Base-by-base conservation (phyloP, 2,329 filamentous ascomycete species). In the Coniella vitis region DNA sequence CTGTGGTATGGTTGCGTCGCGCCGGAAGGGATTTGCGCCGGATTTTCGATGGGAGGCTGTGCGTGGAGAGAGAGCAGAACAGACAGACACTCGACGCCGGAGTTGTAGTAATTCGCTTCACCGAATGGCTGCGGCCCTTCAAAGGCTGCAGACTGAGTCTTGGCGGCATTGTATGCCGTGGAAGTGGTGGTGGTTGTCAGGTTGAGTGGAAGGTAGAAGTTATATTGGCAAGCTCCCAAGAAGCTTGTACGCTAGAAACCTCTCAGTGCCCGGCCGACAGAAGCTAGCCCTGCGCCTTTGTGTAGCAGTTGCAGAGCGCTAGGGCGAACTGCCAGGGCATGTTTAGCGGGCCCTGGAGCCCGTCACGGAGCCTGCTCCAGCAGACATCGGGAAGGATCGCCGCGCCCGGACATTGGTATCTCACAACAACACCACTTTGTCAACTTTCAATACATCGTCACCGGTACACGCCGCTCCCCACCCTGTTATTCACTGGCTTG, bases 41-140 rank as follows among this genome's bases (percentile, higher is more conserved):
- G 22, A 38, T 17, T 21, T 42, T 34, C 40, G 47, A 41, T 14
- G 47, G 19, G 14, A 39, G 46, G 41, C 46, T 42, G 35, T 45
- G 53, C 32, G 36, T 38, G n/a, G 58, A 49, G 21, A 58, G 47
- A 7, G 63, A 64, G 47, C 64, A 66, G 40, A 65, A 61, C 25
- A 65, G 54, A 47, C 64, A 65, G 41, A 62, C 54, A 17, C 56
- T 54, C 2, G 58, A 38, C 4, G 48, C 31, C 4, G 43, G 49
- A 8, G 31, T 42, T 4, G 44, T 13, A 1, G 37, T 39, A n/a
- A 45, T 22, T 16, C 41, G 25, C 22, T 38, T 48, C 14, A 55
- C 41, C 7, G 43, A 36, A 38, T 49, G 48, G 31, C 53, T 49
- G 48, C 57, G 56, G 42, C 53, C 48, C 43, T 58, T 51, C 21